Evolutionary conservation across 2,329 filamentous ascomycete species (phyloP), one percentile per base, ranked within the genome.

Genomic region (Fonsecaea pedrosoi): DNA sequence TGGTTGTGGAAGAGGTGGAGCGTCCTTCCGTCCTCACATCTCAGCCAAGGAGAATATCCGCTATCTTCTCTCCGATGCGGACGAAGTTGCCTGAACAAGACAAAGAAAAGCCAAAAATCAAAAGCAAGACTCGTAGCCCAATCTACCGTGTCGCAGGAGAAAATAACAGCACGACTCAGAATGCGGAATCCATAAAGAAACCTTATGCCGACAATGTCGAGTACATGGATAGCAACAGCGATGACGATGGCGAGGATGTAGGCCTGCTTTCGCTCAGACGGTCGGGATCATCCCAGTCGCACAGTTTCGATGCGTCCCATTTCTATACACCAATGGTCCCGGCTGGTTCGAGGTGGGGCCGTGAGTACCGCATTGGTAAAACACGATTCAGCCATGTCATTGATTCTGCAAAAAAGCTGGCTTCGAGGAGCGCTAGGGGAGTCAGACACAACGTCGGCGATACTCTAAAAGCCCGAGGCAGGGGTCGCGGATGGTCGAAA

Each of bases 241-340:
- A 48, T 25, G 54, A 65, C 13, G 62, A 60, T 8, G n/a, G 48
- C 37, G 62, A 65, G 37, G 56, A 50, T 10, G 48, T 56, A 4
- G 62, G 56, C 30, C 62, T 64, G 2, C 56, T 65, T 15, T 65
- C 48, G 21, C 18, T 25, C 25, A 48, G 18, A 25, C 37, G 18
- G 6, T 30, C 56, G 2, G 25, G 5, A 12, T 50, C 62, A 9
- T 42, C 48, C 21, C 35, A 21, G 4, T n/a, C 34, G 54, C 12
- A 58, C 1, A 54, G 42, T 10, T 57, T 57, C 15, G 21, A 58
- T 32, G 62, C 54, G 21, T 25, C 10, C 30, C 42, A 65, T 8
- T 60, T 60, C 56, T 54, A 59, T 25, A 58, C 54, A 30, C 40
- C 42, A 32, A 56, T 56, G 62, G 8, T 56, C 18, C 9, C 60